Base-by-base conservation (phyloP, 2,329 filamentous ascomycete species). In the Alternaria postmessia region DNA sequence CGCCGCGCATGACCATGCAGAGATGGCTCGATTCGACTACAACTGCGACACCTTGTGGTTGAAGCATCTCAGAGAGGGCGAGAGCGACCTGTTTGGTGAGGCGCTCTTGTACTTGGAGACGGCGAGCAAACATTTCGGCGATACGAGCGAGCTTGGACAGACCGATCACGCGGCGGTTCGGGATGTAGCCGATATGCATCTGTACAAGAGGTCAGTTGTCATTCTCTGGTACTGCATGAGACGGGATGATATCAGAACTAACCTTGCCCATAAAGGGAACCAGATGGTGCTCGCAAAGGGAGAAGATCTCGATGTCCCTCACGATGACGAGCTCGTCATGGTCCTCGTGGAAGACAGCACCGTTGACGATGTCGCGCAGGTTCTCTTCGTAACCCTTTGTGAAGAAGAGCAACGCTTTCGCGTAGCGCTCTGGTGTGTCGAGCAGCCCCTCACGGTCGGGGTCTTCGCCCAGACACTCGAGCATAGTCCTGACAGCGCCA, bases 121-220 rank as follows among this genome's bases (percentile, higher is more conserved):
- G 86, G 54, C 95, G 90, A 48, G 91, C 90, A 81, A 97, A 99
- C 92, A 99, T 96, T 75, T 99, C 94, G 55, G 94, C 95, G 67
- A 99, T 94, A 64, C 95, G 90, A 26, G 94, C 94, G 51, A 99
- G 86, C 79, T 99, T 99, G 32, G 94, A 97, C 53, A 99, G 89
- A 51, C 95, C 95, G 63, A 99, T 93, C 53, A 99, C 94, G 60
- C 94, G 89, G 75, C 93, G 88, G 73, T 90, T 89, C 30, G 95
- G 95, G 65, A 99, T 98, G 80, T 99, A 99, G 59, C 94, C 95
- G 71, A 99, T 98, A 81, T 99, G 95, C 92, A 99, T 98, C 92
- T 96, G 6, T 4, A 11, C 1, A 26, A 24, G 36, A 30, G 54
- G 59, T 67, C 56, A 69, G 66, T 42, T 20, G 38, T 8, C 7